Percentiles rank a stretch among this genome's conserved stretches.
Evolutionary conservation across 768 basidiomycete genomes (phyloP).

Genomic region (Termitomyces sp.): DNA sequence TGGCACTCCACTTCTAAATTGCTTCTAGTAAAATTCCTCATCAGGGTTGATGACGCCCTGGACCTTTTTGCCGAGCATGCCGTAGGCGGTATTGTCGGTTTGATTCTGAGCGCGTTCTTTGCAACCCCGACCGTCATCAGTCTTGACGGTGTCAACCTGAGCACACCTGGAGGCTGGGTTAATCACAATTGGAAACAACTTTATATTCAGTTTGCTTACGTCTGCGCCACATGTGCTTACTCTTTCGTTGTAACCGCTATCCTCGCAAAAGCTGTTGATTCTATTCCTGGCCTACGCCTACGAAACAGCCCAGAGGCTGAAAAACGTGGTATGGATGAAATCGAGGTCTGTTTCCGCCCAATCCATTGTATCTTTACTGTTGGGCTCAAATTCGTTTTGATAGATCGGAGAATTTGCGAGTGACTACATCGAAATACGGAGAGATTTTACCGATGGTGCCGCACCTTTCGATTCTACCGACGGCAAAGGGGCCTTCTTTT

Average conservation of each 20-base stretch:
- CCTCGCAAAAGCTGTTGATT: slow-evolving; percentile 51
- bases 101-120: slow-evolving; percentile 70
- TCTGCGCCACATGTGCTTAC: slow-evolving; percentile 52
- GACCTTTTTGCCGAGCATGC: slow-evolving; percentile 93
- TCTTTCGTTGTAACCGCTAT: slow-evolving; percentile 57
- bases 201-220: slow-evolving; percentile 69
- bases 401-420: slow-evolving; percentile 68
- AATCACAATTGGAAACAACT: slow-evolving; percentile 76
- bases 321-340: slow-evolving; percentile 62
- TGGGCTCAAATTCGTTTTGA: not conserved
- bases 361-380: not conserved
- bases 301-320: slow-evolving; percentile 52
- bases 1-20: not conserved
- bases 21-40: slow-evolving; percentile 54
- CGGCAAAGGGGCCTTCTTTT: slow-evolving; percentile 16
- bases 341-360: slow-evolving; percentile 43
- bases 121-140: slow-evolving; percentile 58
- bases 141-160: slow-evolving; percentile 61
- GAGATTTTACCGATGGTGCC: slow-evolving; percentile 55
- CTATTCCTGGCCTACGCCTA: slow-evolving; percentile 54
- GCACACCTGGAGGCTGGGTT: slow-evolving; percentile 60
- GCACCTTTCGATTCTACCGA: slow-evolving; percentile 31
- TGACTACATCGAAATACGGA: slow-evolving; percentile 65
- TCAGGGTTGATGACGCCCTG: slow-evolving; percentile 81
- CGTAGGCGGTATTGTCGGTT: slow-evolving; percentile 75